Conservation (phyloP, 2,329 filamentous ascomycete species). For the Aciculosporium take region DNA sequence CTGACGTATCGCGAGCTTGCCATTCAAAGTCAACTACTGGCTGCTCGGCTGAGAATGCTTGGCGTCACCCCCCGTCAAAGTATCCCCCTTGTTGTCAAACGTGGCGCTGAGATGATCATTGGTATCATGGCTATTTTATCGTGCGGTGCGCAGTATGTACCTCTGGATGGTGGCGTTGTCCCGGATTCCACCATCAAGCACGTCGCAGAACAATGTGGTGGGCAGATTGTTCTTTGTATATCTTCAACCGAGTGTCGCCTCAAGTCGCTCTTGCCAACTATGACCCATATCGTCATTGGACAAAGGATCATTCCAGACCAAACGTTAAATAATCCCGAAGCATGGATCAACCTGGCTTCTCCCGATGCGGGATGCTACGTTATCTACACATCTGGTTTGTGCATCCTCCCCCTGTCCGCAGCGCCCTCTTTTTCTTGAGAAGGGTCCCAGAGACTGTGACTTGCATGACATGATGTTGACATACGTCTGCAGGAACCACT, state of each 20-base stretch:
- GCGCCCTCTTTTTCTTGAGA: not conserved
- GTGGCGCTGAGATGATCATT: constrained; percentile 41
- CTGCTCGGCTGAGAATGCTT: constrained; percentile 21
- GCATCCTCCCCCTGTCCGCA: not conserved
- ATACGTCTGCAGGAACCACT: constrained; percentile 28
- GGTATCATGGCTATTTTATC: constrained; percentile 42
- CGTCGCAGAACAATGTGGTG: constrained; percentile 32
- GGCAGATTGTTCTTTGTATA: constrained; percentile 33
- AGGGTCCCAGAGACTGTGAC: not conserved
- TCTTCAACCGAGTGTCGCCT: constrained; percentile 22
- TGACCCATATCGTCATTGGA: constrained; percentile 17
- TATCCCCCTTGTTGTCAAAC: constrained; percentile 39
- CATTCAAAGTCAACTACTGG: constrained; percentile 25
- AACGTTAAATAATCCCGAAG: constrained; percentile 3
- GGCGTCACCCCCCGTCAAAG: constrained; percentile 31
- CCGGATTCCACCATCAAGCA: constrained; percentile 32
- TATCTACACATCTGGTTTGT: constrained; percentile 39
- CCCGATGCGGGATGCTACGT: constrained; percentile 29
- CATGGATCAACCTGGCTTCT: constrained; percentile 19
- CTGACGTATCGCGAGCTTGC: constrained; percentile 33
- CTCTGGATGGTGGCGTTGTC: constrained; percentile 41
- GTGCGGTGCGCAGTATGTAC: constrained; percentile 44
- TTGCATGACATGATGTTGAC: constrained; percentile 1
- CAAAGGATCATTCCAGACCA: constrained; percentile 5
- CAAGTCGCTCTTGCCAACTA: constrained; percentile 12